Evolutionary conservation across 2,329 filamentous ascomycete species (phyloP).

Genomic region (Emericellopsis cladophorae): DNA sequence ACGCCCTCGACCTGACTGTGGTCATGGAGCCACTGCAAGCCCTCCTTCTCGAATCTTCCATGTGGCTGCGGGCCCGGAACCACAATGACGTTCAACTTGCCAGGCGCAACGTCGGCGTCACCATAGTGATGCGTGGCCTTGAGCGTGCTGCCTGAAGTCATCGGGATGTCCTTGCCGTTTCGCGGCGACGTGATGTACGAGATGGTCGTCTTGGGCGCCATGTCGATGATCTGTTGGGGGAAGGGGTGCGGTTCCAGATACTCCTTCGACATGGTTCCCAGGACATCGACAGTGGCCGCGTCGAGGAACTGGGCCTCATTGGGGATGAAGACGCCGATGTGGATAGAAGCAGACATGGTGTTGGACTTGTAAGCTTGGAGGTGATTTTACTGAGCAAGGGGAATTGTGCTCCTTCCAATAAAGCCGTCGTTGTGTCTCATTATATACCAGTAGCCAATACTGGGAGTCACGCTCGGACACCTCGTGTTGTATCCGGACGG

Average conservation of each 20-base stretch:
- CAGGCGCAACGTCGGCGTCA: slow-evolving; percentile 33
- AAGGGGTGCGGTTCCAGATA: slow-evolving; percentile 23
- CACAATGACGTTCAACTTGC: slow-evolving; percentile 35
- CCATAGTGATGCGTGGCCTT: slow-evolving; percentile 28
- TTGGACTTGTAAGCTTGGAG: too few species aligned
- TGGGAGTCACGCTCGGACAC: too few species aligned
- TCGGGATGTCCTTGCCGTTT: slow-evolving; percentile 18
- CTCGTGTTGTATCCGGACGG: too few species aligned
- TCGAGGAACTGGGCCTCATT: slow-evolving; percentile 34
- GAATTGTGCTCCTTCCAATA: too few species aligned
- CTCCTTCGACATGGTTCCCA: slow-evolving; percentile 30
- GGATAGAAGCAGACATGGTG: slow-evolving; percentile 12
- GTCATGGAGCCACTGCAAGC: slow-evolving; percentile 26
- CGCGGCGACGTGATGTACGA: slow-evolving; percentile 30
- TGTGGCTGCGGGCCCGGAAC: slow-evolving; percentile 36
- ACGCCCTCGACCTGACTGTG: slow-evolving; percentile 24
- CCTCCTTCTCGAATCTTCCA: slow-evolving; percentile 15
- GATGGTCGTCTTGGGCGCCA: slow-evolving; percentile 29
- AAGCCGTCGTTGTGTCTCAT: too few species aligned
- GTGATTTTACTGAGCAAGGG: too few species aligned
- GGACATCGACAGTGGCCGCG: slow-evolving; percentile 34
- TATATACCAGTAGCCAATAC: too few species aligned
- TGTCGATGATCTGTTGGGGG: slow-evolving; percentile 16
- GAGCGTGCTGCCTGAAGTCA: slow-evolving; percentile 27
- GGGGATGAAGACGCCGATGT: slow-evolving; percentile 38